Conservation (phyloP, 1,284 basidiomycete genomes). For the Sutorius eximius region DNA sequence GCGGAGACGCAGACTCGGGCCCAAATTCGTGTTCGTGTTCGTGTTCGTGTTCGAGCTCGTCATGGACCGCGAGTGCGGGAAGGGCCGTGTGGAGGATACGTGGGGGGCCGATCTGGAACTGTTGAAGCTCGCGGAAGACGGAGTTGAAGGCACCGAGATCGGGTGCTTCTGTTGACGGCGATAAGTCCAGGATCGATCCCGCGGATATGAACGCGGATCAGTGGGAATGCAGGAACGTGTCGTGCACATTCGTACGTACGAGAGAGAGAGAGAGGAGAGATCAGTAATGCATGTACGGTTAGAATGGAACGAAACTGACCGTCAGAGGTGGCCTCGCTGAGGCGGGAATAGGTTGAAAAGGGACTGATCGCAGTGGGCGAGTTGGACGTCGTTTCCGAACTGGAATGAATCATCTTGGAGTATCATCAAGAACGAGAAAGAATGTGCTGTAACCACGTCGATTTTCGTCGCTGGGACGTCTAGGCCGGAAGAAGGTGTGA, state of each 20-base stretch:
- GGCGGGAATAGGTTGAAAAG: conserved; percentile 34
- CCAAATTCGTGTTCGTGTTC: conserved; percentile 27
- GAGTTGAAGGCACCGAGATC: conserved; percentile 74
- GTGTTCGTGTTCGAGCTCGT: conserved; percentile 19
- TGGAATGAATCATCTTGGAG: conserved; percentile 22
- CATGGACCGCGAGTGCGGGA: conserved; percentile 17
- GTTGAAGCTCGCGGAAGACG: conserved; percentile 66
- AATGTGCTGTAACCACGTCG: background rate
- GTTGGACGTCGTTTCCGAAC: conserved; percentile 28
- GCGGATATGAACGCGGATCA: background rate
- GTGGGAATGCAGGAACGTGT: background rate
- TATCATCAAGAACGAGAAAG: conserved; percentile 11
- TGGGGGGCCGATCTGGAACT: conserved; percentile 47
- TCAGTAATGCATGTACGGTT: conserved; percentile 2
- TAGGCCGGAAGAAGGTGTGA: background rate
- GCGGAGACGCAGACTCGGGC: conserved; percentile 34
- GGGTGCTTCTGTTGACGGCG: conserved; percentile 51
- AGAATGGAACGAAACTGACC: conserved; percentile 37
- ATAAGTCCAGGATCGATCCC: conserved; percentile 3
- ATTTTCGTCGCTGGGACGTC: background rate
- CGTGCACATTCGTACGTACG: background rate
- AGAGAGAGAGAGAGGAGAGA: background rate
- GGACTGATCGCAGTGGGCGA: conserved; percentile 29
- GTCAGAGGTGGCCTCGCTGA: conserved; percentile 69
- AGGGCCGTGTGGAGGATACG: conserved; percentile 26